Evolutionary conservation across 2,329 filamentous ascomycete genomes (phyloP).

Genomic region (Penicillium janthinellum): DNA sequence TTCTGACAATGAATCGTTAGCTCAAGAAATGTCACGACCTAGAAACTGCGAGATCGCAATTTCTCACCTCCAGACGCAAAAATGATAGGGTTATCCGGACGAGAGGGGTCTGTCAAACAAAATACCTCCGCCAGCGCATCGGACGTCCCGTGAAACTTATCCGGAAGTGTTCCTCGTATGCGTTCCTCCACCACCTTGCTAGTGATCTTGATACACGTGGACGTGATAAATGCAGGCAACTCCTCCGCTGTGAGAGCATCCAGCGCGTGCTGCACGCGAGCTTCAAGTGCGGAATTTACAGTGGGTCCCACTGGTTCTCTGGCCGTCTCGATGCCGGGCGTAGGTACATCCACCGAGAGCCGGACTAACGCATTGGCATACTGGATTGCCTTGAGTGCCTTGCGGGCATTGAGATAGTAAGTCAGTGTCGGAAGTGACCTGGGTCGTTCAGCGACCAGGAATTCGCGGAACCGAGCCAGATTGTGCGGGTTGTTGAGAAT

Average conservation of each 20-base stretch:
- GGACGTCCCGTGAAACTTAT: conserved; percentile 65
- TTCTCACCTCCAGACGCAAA: conserved; percentile 70
- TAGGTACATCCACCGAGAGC: conserved; percentile 54
- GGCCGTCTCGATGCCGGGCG: conserved; percentile 62
- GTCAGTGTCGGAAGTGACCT: conserved; percentile 66
- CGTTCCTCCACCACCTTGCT: conserved; percentile 67
- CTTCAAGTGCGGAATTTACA: conserved; percentile 60
- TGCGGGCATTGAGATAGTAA: conserved; percentile 73
- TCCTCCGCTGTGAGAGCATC: conserved; percentile 66
- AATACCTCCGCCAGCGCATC: conserved; percentile 77
- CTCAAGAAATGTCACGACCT: not conserved
- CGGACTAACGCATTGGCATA: conserved; percentile 71
- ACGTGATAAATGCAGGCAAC: conserved; percentile 70
- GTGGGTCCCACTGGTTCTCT: conserved; percentile 54
- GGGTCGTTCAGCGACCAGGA: conserved; percentile 61
- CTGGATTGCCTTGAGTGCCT: conserved; percentile 69
- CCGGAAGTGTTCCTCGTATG: conserved; percentile 68
- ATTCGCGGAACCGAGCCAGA: conserved; percentile 67
- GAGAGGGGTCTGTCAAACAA: conserved; percentile 72
- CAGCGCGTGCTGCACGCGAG: conserved; percentile 66
- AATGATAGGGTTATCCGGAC: conserved; percentile 73
- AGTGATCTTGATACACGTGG: conserved; percentile 68
- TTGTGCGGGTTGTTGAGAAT: conserved; percentile 67
- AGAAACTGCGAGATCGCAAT: conserved; percentile 10
- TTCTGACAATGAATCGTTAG: conserved; percentile 49